Percentiles rank a stretch among this genome's conserved stretches.
These are phyloP conservation scores for Pseudogymnoascus sp. DNA, from an alignment of 2,329 filamentous ascomycete genomes.

Conservation along the genomic window DNA sequence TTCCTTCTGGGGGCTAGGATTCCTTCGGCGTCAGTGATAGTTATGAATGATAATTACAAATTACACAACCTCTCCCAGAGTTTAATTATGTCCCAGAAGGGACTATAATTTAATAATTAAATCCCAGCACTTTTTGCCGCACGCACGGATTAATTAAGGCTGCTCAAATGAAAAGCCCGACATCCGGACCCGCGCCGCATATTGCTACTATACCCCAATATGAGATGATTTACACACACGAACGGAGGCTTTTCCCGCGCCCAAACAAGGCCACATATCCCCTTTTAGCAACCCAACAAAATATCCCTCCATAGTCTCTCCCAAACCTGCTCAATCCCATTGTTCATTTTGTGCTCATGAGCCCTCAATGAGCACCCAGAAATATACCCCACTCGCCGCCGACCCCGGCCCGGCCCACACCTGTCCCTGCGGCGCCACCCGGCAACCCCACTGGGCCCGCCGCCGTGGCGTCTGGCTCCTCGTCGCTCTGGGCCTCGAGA, in stretches of 20 bases:
- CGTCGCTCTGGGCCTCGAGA: background rate
- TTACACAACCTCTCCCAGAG: background rate
- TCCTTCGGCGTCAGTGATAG: background rate
- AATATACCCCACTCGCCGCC: background rate
- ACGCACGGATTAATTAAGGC: background rate
- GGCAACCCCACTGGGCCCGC: background rate
- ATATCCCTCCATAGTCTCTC: background rate
- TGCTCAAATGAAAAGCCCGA: background rate
- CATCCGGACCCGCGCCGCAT: background rate
- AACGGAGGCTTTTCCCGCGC: background rate
- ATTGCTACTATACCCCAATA: background rate
- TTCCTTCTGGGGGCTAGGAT: background rate
- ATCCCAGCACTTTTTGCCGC: background rate
- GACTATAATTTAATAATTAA: background rate
- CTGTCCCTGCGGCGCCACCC: background rate
- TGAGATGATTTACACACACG: background rate
- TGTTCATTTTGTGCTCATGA: background rate
- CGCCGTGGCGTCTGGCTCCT: background rate
- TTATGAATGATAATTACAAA: background rate
- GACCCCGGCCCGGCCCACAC: background rate
- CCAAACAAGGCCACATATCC: constrained; percentile 1
- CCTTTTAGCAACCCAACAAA: background rate
- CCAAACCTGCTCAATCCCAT: background rate
- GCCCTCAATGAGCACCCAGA: background rate
- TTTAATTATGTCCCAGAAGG: background rate